Evolutionary conservation across 257 asterid species (phyloP).

Genomic region (Lavandula angustifolia): DNA sequence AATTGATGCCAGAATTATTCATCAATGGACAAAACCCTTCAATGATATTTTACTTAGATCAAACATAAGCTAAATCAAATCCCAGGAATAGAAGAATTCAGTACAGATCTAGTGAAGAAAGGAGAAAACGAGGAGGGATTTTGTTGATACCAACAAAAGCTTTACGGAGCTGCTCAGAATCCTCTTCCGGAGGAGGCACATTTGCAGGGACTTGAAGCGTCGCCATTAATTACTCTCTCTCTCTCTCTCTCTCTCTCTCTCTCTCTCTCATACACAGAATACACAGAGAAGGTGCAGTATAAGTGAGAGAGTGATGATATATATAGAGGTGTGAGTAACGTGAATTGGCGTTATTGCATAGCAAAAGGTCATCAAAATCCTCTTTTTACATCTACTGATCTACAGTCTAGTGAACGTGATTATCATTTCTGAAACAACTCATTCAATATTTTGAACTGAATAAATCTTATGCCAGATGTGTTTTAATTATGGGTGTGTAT

Average conservation of each 20-base stretch:
- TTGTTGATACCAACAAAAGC: constrained; percentile 62
- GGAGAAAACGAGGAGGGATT: neutral
- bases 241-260: neutral
- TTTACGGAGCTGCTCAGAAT: constrained; percentile 68
- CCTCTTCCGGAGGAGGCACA: constrained; percentile 71
- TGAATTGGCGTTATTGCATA: constrained; percentile 27
- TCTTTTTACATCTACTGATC: too few relatives aligned
- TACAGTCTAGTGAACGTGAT: constrained; percentile 32
- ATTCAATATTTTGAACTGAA: too few relatives aligned
- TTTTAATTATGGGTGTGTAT: too few relatives aligned
- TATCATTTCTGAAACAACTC: neutral
- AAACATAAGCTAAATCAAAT: neutral
- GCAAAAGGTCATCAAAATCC: constrained; percentile 24
- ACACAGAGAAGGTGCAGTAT: neutral
- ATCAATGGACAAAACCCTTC: neutral
- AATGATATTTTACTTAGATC: neutral
- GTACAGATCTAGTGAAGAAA: constrained; percentile 25
- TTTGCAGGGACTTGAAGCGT: constrained; percentile 65
- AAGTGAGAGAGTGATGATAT: neutral
- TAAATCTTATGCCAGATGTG: neutral
- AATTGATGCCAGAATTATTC: too few relatives aligned
- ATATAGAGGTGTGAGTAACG: constrained; percentile 18
- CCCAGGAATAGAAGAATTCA: neutral
- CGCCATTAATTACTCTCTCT: constrained; percentile 49
- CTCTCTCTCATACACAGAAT: too few relatives aligned